Base-by-base conservation (phyloP, 129 eudicot genomes). In the Escallonia rubra region DNA sequence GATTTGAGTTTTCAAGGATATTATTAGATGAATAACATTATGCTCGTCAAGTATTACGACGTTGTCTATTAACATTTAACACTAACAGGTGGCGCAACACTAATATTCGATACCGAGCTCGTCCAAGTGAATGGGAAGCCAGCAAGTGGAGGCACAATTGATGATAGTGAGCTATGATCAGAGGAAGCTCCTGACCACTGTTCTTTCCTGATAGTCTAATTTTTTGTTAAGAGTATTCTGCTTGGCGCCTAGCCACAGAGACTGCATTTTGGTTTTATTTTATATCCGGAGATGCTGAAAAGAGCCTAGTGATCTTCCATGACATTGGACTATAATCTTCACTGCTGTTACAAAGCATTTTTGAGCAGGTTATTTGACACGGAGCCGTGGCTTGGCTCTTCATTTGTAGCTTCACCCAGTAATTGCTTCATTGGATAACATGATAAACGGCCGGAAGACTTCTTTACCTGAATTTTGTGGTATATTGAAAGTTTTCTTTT, bases 91-190 rank as follows among this genome's bases (percentile, higher is more conserved):
- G 97, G 99, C 50, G 99, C 99, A 10, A 94, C 99, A 43, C 93
- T 94, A 59, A 73, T 94, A 56, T 94, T 94, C 13, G 99, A 94
- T 68, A 94, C 99, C 0, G 99, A 94, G 84, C 90, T 94, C 54
- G 89, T 94, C 1, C 81, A 87, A 10, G 99, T 94, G 39, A 89
- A 94, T 23, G 99, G 89, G 50, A 81, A 89, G 70, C 81, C 83
- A 61, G 51, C 88, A 53, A 75, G 60, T 43, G 85, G 71, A 66
- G 84, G 55, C 10, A 76, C 75, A 12, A 55, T 77, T 6, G 73
- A 78, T 45, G 79, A 78, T 45, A 74, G 74, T 49, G 96, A 92
- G 68, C 78, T 92, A 59, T 92, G 74, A 80, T 73, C 64, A 49
- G 58, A 52, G 14, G 72, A 76, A 62, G 54, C 13, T 49, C 63